A percentile compares a stretch with the other conserved stretches of the same genome.
Evolutionary conservation across 2,329 filamentous ascomycete genomes (phyloP).

Genomic region (Pseudogymnoascus pannorum): DNA sequence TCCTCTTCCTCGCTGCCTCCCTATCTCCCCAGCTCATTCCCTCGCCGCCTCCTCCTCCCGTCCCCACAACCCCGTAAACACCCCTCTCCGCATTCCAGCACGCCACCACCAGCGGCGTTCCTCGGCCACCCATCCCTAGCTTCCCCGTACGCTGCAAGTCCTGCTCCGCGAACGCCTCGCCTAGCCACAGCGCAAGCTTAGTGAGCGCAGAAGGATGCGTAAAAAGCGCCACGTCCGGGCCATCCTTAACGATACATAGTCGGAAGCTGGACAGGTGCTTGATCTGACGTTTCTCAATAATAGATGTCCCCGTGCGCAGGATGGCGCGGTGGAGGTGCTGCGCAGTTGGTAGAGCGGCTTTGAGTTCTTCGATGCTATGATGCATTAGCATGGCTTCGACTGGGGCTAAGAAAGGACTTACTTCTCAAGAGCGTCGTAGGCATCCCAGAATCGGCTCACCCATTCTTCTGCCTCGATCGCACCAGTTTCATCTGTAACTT

Average conservation of each 20-base stretch:
- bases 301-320: constrained; percentile 80
- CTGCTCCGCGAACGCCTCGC: constrained; percentile 83
- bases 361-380: constrained; percentile 64
- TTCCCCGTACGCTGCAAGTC: constrained; percentile 70
- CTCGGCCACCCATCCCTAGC: constrained; percentile 59
- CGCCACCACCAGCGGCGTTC: constrained; percentile 82
- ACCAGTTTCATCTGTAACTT: constrained; percentile 38
- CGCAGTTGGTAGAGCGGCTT: constrained; percentile 70
- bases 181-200: constrained; percentile 89
- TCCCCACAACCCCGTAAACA: constrained; percentile 88
- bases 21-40: constrained; percentile 61
- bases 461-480: constrained; percentile 53
- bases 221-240: constrained; percentile 84
- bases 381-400: constrained; percentile 35
- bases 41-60: constrained; percentile 73
- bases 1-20: constrained; percentile 56
- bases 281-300: constrained; percentile 91
- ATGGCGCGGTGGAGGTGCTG: constrained; percentile 89
- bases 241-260: constrained; percentile 92
- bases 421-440: constrained; percentile 65
- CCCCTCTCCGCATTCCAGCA: constrained; percentile 80
- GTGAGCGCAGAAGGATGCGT: constrained; percentile 87
- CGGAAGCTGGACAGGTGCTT: constrained; percentile 87
- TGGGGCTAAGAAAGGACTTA: constrained; percentile 32
- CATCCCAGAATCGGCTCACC: constrained; percentile 62